phyloP scores from a whole-genome alignment of 2,329 filamentous ascomycete genomes.

The Onygenales sp. region DNA sequence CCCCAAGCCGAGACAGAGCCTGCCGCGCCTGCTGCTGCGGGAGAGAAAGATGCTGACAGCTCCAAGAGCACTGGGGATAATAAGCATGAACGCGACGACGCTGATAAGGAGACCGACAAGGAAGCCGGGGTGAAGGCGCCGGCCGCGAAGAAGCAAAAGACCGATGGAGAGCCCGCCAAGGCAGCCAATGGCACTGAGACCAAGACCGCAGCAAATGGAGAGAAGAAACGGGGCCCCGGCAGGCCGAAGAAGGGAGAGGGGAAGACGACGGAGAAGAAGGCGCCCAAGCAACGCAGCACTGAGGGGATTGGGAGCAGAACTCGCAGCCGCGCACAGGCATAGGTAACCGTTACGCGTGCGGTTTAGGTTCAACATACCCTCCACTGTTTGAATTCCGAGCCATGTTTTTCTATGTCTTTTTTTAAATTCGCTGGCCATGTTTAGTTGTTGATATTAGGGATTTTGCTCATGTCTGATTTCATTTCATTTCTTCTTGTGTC shows the following conservation, averaged over 20 bases:
- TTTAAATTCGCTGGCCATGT: not conserved
- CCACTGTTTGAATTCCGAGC: too few species aligned
- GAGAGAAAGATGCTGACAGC: not conserved
- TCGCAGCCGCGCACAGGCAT: constrained; percentile 27
- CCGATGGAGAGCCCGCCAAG: constrained; percentile 8
- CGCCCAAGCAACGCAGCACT: constrained; percentile 15
- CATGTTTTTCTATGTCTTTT: too few species aligned
- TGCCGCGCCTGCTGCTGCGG: not conserved
- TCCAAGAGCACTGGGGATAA: not conserved
- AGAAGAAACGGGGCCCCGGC: constrained; percentile 20
- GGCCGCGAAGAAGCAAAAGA: constrained; percentile 28
- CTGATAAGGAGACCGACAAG: not conserved
- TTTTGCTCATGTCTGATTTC: not conserved
- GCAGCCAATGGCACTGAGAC: constrained; percentile 11
- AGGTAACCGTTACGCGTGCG: constrained; percentile 4
- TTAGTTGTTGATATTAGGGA: not conserved
- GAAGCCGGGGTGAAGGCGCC: constrained; percentile 13
- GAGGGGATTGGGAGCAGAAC: constrained; percentile 29
- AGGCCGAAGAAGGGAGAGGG: constrained; percentile 22
- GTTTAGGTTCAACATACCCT: too few species aligned
- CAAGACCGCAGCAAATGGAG: constrained; percentile 13
- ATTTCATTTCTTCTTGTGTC: not conserved
- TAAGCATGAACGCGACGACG: constrained; percentile 3
- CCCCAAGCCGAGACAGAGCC: not conserved
- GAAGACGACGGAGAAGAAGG: constrained; percentile 5